Conservation (phyloP, 129 eudicot species). For the Flaveria linearis region DNA sequence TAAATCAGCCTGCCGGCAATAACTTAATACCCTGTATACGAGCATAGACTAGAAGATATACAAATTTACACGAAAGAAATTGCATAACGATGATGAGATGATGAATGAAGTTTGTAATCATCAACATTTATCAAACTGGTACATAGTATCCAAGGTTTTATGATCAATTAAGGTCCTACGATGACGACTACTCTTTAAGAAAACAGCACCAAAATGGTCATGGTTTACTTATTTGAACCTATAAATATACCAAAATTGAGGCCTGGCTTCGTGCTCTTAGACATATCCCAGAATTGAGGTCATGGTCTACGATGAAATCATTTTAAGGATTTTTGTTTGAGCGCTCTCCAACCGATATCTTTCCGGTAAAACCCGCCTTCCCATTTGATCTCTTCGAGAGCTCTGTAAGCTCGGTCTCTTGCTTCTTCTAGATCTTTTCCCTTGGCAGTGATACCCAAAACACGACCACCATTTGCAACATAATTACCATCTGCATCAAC, state of each 20-base stretch:
- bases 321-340: constrained; percentile 44
- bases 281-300: neutral
- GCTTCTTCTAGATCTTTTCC: constrained; percentile 86
- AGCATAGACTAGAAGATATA: too few relatives aligned
- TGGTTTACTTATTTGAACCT: neutral
- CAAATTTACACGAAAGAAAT: neutral
- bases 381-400: constrained; percentile 73
- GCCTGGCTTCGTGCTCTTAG: neutral
- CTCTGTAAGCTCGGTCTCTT: constrained; percentile 74
- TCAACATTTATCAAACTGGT: neutral
- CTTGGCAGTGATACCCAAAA: constrained; percentile 84
- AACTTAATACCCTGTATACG: too few relatives aligned
- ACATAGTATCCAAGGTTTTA: neutral
- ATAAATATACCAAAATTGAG: neutral
- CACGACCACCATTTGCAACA: constrained; percentile 81
- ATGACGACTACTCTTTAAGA: neutral
- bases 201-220: neutral
- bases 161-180: neutral
- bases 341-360: constrained; percentile 94
- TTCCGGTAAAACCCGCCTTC: constrained; percentile 71
- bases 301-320: neutral
- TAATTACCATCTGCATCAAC: constrained; percentile 63
- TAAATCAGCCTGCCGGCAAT: neutral
- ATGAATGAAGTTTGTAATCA: too few relatives aligned
- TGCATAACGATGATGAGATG: neutral